Base-by-base conservation (phyloP, 1,284 basidiomycete species). In the Mycosarcoma mackinlayi region DNA sequence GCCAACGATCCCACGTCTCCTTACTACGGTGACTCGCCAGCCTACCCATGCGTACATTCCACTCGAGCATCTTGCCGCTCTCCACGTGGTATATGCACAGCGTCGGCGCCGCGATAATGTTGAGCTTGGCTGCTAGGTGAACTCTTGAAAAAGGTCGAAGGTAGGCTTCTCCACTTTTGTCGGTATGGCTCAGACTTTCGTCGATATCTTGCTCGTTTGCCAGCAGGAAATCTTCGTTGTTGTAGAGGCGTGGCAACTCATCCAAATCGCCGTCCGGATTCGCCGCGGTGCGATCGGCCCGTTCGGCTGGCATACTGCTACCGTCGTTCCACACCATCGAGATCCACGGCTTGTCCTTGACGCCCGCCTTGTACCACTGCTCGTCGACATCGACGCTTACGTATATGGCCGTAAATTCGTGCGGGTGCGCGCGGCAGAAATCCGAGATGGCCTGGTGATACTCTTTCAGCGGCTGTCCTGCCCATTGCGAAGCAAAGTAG, bases 311-410 rank as follows among this genome's bases (percentile, higher is more conserved):
- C 63, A 63, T 66, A 33, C 78, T 83, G 8, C 74, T 78, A 6
- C 83, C 83, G 61, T 84, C 83, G 66, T 83, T 79, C 83, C 83
- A 84, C 3, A 72, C 79, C 79, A 82, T 81, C 18, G 75, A 72
- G 30, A 82, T 73, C 79, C 79, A 82, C 8, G 80, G 80, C 42
- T 78, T 78, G 19, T 74, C 76, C 18, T 70, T 68, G 21, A 79
- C 76, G 28, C 81, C 78, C 0, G 65, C 59, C 39, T 83, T 75
- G 67, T 77, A 84, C 60, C 77, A 78, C 45, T 69, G 51, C 28
- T 78, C 75, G 54, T 77, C 75, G 8, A 79, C 71, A 54, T 84
- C 84, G 34, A 83, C 77, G 35, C 77, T 80, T 19, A 83, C 79
- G 52, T 83, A 84, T 44, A 84, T 62, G 4, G 73, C 67, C 59